Conservation (phyloP, 768 basidiomycete genomes). For the Coprinopsis strossmayeri region DNA sequence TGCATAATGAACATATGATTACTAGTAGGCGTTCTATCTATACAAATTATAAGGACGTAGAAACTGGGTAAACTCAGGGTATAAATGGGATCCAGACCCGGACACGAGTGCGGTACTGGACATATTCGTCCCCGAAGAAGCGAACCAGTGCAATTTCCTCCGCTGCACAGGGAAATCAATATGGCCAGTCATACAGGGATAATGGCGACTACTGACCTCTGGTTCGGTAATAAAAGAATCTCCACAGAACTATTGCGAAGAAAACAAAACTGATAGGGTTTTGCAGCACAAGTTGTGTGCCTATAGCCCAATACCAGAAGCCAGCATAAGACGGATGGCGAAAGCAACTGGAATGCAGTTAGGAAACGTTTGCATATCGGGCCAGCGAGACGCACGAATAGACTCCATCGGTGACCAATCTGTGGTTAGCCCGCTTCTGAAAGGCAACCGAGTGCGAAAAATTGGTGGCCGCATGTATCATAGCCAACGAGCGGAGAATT, state of each 20-base stretch:
- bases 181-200: background rate
- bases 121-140: slow-evolving; percentile 91
- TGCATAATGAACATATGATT: background rate
- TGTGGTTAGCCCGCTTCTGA: slow-evolving; percentile 65
- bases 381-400: no score
- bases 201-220: slow-evolving; percentile 46
- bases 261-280: slow-evolving; percentile 70
- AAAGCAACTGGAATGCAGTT: slow-evolving; percentile 48
- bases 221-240: slow-evolving; percentile 82
- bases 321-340: slow-evolving; percentile 96
- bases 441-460: slow-evolving; percentile 89
- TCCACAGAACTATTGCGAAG: slow-evolving; percentile 67
- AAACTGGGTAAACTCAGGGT: slow-evolving; percentile 30
- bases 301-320: slow-evolving; percentile 97
- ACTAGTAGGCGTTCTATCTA: no score
- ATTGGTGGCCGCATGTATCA: slow-evolving; percentile 91
- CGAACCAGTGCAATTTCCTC: slow-evolving; percentile 75
- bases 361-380: background rate
- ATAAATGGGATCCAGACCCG: slow-evolving; percentile 89
- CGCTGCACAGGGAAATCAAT: slow-evolving; percentile 33
- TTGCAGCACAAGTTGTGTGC: slow-evolving; percentile 87
- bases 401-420: slow-evolving; percentile 9
- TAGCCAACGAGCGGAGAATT: slow-evolving; percentile 77
- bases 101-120: slow-evolving; percentile 65
- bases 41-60: no score